A percentile compares a stretch with the other conserved stretches of the same genome.
phyloP scores from a whole-genome alignment of 345 rosid genomes.

The Salix exigua region DNA sequence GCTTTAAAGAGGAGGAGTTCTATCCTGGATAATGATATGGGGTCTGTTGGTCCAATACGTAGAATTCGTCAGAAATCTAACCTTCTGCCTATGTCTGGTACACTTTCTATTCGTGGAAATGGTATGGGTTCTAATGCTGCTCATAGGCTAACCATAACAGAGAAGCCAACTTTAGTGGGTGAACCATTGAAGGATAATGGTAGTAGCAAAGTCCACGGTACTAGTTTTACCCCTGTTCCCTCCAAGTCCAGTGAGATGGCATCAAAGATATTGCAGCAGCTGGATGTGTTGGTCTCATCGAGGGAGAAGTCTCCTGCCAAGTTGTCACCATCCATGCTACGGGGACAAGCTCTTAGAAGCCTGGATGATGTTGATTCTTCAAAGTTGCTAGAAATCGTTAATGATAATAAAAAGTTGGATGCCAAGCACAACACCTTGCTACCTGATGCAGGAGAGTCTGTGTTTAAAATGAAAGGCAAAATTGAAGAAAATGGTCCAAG shows the following conservation, averaged over 20 bases:
- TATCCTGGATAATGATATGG: conserved; percentile 67
- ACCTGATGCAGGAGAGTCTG: conserved; percentile 28
- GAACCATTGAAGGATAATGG: conserved; percentile 38
- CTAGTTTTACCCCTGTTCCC: conserved; percentile 51
- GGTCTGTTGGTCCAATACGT: conserved; percentile 78
- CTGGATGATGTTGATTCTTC: conserved; percentile 60
- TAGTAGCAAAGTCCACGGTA: conserved; percentile 31
- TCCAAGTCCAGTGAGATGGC: conserved; percentile 79
- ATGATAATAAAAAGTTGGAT: conserved; percentile 32
- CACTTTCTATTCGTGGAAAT: conserved; percentile 25
- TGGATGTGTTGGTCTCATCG: conserved; percentile 52
- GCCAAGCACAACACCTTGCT: conserved; percentile 9
- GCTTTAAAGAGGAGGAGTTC: conserved; percentile 71
- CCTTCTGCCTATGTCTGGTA: conserved; percentile 42
- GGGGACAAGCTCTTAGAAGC: conserved; percentile 76
- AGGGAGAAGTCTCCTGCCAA: conserved; percentile 69
- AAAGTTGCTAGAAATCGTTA: conserved; percentile 41
- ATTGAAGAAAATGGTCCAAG: conserved; percentile 14
- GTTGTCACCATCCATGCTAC: conserved; percentile 71
- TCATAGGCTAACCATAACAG: conserved; percentile 26
- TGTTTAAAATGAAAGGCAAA: conserved; percentile 32
- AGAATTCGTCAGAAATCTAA: conserved; percentile 86
- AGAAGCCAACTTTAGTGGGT: conserved; percentile 23
- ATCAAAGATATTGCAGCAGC: conserved; percentile 70
- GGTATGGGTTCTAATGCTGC: conserved; percentile 25